Evolutionary conservation across 345 rosid genomes (phyloP).

Genomic region (Mangifera indica): DNA sequence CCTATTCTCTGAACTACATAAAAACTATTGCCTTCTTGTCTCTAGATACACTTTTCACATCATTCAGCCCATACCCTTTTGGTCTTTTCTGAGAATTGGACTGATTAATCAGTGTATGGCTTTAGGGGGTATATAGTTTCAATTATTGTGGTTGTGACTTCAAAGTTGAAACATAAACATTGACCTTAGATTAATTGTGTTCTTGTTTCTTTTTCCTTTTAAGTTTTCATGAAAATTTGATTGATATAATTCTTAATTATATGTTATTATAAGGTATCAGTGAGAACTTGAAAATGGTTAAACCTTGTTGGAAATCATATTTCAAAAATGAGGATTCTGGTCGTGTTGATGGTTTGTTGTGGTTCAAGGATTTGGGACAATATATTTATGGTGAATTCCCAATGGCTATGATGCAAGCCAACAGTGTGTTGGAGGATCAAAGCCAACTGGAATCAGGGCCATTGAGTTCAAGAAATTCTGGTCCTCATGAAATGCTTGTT

Average conservation of each 20-base stretch:
- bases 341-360: conserved; percentile 56
- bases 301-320: conserved; percentile 61
- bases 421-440: conserved; percentile 65
- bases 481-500: conserved; percentile 62
- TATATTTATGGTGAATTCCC: conserved; percentile 74
- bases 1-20: conserved; percentile 52
- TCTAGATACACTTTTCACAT: conserved; percentile 37
- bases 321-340: conserved; percentile 36
- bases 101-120: conserved; percentile 29
- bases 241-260: background rate
- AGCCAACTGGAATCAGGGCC: conserved; percentile 91
- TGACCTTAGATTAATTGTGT: conserved; percentile 19
- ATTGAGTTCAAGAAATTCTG: conserved; percentile 34
- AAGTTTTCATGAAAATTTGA: conserved; percentile 26
- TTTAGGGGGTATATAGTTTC: conserved; percentile 28
- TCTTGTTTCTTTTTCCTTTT: conserved; percentile 19
- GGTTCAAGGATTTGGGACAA: conserved; percentile 65
- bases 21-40: conserved; percentile 56
- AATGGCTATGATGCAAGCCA: conserved; percentile 85
- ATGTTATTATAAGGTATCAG: conserved; percentile 1
- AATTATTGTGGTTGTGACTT: conserved; percentile 14
- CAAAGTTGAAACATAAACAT: conserved; percentile 19
- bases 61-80: conserved; percentile 65
- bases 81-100: conserved; percentile 29
- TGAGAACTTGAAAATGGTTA: conserved; percentile 43